These are phyloP conservation scores for Fistulina hepatica DNA, from an alignment of 1,284 basidiomycete species.

Conservation along the genomic window DNA sequence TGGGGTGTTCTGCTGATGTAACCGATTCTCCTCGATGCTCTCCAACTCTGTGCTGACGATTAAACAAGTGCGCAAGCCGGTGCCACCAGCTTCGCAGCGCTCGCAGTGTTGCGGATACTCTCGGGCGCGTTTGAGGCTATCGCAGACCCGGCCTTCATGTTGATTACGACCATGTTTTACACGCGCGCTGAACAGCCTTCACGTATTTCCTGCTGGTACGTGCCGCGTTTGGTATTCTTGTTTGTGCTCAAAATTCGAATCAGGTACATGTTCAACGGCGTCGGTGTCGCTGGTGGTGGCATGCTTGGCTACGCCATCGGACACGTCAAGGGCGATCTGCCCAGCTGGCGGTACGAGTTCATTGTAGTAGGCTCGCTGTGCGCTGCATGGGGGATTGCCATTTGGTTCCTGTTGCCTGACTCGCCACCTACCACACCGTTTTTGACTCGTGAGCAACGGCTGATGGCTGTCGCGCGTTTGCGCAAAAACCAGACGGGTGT, in stretches of 20 bases:
- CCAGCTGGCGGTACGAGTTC: slow-evolving; percentile 25
- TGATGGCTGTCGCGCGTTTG: slow-evolving; percentile 23
- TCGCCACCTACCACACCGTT: slow-evolving; percentile 21
- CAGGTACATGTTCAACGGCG: slow-evolving; percentile 18
- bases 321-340: slow-evolving; percentile 14
- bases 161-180: slow-evolving; percentile 31
- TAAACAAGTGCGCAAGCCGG: slow-evolving; percentile 26
- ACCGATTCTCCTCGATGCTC: background rate
- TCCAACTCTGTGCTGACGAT: background rate
- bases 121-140: slow-evolving; percentile 31
- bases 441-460: slow-evolving; percentile 22
- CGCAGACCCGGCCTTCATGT: slow-evolving; percentile 22
- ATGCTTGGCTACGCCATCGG: slow-evolving; percentile 17
- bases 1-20: slow-evolving; percentile 31
- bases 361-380: slow-evolving; percentile 21
- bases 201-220: slow-evolving; percentile 20
- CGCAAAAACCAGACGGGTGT: slow-evolving; percentile 19
- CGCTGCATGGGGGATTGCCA: slow-evolving; percentile 13
- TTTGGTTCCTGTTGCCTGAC: slow-evolving; percentile 22
- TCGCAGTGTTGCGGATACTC: slow-evolving; percentile 29
- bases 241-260: too few species aligned
- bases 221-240: too few species aligned
- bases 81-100: slow-evolving; percentile 24
- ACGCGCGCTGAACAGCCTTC: slow-evolving; percentile 29
- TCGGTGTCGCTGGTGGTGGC: slow-evolving; percentile 19